Percentiles rank a stretch among this genome's conserved stretches.
Conservation (phyloP, 371 early-diverging fungal genomes). For the Apophysomyces trapeziformis region DNA sequence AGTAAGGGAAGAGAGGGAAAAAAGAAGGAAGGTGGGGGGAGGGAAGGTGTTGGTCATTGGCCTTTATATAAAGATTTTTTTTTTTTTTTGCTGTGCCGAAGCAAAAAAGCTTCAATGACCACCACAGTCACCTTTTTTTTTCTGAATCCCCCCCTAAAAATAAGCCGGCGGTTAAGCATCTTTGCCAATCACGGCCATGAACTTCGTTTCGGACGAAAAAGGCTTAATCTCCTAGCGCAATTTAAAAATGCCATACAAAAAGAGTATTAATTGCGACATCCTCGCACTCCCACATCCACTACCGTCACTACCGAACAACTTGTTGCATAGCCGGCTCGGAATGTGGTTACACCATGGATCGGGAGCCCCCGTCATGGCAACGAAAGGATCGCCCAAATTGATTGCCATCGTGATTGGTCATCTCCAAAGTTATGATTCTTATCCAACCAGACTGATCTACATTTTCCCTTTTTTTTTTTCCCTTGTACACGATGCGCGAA, state of each 20-base stretch:
- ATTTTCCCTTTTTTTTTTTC: not conserved
- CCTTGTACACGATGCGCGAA: not conserved
- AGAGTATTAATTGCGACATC: not conserved
- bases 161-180: slow-evolving; percentile 3
- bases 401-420: not conserved
- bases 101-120: slow-evolving; percentile 4
- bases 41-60: slow-evolving; percentile 5
- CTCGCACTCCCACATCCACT: too few species aligned
- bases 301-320: too few species aligned
- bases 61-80: slow-evolving; percentile 11
- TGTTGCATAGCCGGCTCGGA: not conserved
- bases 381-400: not conserved
- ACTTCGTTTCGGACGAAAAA: slow-evolving; percentile 11
- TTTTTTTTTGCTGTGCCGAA: slow-evolving; percentile 12
- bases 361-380: not conserved
- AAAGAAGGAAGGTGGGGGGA: not conserved
- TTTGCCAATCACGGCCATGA: slow-evolving; percentile 11
- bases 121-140: slow-evolving; percentile 6
- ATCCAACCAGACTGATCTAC: not conserved
- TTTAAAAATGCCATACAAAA: slow-evolving; percentile 1
- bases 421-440: not conserved
- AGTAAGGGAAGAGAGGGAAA: not conserved
- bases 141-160: not conserved
- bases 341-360: slow-evolving; percentile 3
- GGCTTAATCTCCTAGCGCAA: slow-evolving; percentile 10